Evolutionary conservation across 176 grass and related monocot species (phyloP), one percentile per base, ranked within the genome.

Genomic region (Leersia perrieri): DNA sequence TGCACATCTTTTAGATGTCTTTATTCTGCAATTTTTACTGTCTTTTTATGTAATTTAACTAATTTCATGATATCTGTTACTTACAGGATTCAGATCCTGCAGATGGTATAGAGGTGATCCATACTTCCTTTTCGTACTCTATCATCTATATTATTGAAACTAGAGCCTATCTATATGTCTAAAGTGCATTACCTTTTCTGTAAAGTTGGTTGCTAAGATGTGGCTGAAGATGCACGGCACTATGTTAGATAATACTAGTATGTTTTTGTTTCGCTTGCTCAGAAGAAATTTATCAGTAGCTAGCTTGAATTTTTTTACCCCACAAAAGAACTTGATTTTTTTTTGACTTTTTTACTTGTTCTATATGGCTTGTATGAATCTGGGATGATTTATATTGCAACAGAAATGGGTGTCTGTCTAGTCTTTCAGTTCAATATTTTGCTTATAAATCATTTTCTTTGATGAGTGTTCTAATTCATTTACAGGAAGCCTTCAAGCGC

Each of bases 401-500:
- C 1, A 70, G 4, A 10, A 25, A 42, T 68, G 36, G 32, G 44
- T 47, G 28, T 77, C 33, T 62, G 29, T 68, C 33, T 75, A 85
- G n/a, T 72, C 70, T 69, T 70, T n/a, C 8, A 72, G 33, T 53
- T 45, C 39, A 77, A 16, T 39, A 38, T 87, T 74, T 72, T 51
- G 25, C 53, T 81, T 70, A 60, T 63, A 53, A 47, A 61, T 61
- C n/a, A n/a, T 80, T 3, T 74, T 44, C 11, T 60, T 83, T 70
- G 25, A 36, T 33, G 7, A 25, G 51, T 58, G 33, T 33, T 68
- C 32, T 76, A 20, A 85, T 87, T 79, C 58, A 64, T 90, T 75
- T 72, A 65, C 68, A 98, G 95, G 95, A 95, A 85, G 75, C 63
- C 39, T 98, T 98, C 88, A 68, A 25, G 25, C 90, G 88, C 36